Evolutionary conservation across 441 rosid genomes (phyloP).

Genomic region (Biscutella laevigata): DNA sequence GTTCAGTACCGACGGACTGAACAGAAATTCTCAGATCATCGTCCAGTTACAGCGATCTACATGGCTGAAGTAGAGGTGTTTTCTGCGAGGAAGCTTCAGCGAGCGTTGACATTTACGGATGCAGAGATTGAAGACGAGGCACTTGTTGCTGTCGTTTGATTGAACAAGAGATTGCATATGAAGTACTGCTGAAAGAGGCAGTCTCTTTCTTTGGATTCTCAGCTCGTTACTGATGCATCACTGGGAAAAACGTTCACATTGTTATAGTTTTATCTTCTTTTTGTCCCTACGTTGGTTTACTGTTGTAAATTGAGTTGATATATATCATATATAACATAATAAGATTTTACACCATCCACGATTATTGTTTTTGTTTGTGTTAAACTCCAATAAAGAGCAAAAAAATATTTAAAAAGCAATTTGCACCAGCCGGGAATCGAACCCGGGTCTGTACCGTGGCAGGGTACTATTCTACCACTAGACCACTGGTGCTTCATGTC

Average conservation of each 20-base stretch:
- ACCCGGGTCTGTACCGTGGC: constrained; percentile 96
- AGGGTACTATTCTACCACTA: constrained; percentile 97
- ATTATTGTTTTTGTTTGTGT: background rate
- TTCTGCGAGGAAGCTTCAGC: constrained; percentile 63
- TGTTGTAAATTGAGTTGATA: constrained; percentile 11
- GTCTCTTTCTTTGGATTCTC: constrained; percentile 20
- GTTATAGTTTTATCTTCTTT: background rate
- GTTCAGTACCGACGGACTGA: constrained; percentile 64
- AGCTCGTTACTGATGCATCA: constrained; percentile 27
- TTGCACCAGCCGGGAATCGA: constrained; percentile 64
- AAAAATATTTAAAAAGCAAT: too few relatives aligned
- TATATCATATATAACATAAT: background rate
- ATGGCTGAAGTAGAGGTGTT: constrained; percentile 84
- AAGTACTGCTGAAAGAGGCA: constrained; percentile 24
- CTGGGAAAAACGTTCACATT: background rate
- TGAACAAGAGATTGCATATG: constrained; percentile 17
- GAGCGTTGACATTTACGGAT: constrained; percentile 73
- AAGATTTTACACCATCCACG: background rate
- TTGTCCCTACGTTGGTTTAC: background rate
- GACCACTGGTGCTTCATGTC: constrained; percentile 59
- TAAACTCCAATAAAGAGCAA: too few relatives aligned
- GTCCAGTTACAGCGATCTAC: constrained; percentile 79
- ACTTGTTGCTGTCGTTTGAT: constrained; percentile 22
- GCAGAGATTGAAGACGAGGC: constrained; percentile 68
- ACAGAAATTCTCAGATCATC: constrained; percentile 75